These are phyloP conservation scores for Fusarium coicis DNA, from an alignment of 2,329 filamentous ascomycete genomes.

Conservation along the genomic window DNA sequence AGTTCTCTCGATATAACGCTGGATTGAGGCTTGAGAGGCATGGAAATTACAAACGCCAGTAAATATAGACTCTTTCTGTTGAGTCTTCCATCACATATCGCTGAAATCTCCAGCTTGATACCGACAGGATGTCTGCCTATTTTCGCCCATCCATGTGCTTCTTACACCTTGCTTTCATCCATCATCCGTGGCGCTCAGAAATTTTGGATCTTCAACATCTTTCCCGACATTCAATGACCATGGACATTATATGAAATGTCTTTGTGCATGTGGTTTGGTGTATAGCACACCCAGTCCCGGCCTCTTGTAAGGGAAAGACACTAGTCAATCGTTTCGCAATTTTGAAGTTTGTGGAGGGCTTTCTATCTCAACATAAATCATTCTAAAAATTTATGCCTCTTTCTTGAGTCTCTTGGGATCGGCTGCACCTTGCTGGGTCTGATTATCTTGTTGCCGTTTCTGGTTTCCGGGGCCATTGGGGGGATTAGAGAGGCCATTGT, in stretches of 20 bases:
- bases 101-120: neutral
- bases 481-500: neutral
- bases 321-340: neutral
- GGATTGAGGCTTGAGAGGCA: neutral
- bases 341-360: too few species aligned
- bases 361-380: neutral
- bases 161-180: neutral
- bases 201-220: too few species aligned
- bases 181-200: neutral
- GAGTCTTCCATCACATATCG: neutral
- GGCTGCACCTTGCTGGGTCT: neutral
- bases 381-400: neutral
- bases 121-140: neutral
- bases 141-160: neutral
- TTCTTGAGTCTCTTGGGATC: neutral
- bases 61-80: neutral
- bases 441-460: conserved; percentile 2
- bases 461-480: neutral
- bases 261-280: neutral
- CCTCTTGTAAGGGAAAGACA: neutral
- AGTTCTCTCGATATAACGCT: neutral
- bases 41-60: neutral
- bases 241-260: neutral
- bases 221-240: neutral
- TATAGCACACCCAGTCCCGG: neutral